Base-by-base conservation (phyloP, 1,284 basidiomycete genomes). In the Xanthoconium separans region DNA sequence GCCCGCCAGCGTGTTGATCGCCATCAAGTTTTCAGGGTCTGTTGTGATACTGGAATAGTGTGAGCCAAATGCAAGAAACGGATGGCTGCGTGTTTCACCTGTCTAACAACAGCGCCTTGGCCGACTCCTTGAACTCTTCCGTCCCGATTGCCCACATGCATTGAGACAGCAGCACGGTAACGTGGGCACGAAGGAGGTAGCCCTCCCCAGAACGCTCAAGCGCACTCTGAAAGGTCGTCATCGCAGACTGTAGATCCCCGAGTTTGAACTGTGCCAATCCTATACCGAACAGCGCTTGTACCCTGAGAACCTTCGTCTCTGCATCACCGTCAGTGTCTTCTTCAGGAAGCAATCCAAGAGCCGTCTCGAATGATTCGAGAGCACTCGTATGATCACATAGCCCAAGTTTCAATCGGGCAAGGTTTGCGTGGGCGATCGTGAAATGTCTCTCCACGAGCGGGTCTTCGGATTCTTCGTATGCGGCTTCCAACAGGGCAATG, bases 381-480 rank as follows among this genome's bases (percentile, higher is more conserved):
- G 93, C 85, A 3, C 77, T 79, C 0, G 77, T 72, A 62, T 85
- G 84, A 45, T 89, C 79, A 4, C 76, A 74, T 0, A 77, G 66
- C 0, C 86, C 77, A 11, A 98, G 75, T 12, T 83, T 79, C 24
- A 98, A 72, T 16, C 97, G 82, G 0, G 88, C 97, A 8, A 95
- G 74, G 58, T 93, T 98, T 34, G 82, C 75, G 56, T 94, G 89
- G 0, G 95, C 92, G 31, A 95, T 83, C 8, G 84, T 84, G 68
- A 91, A 99, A 56, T 83, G 84, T 27, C 78, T 74, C 68, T 98
- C 96, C 16, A 92, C 82, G 18, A 77, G 73, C 0, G 84, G 66
- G 47, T 91, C 88, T 68, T 99, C 97, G 2, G 82, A 83, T 49
- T 87, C 84, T 69, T 99, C 97, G 70, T 98, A 99, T 30, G 83